Evolutionary conservation across 2,329 filamentous ascomycete species (phyloP), one percentile per base, ranked within the genome.

Genomic region (Arthrobotrys entomopaga): DNA sequence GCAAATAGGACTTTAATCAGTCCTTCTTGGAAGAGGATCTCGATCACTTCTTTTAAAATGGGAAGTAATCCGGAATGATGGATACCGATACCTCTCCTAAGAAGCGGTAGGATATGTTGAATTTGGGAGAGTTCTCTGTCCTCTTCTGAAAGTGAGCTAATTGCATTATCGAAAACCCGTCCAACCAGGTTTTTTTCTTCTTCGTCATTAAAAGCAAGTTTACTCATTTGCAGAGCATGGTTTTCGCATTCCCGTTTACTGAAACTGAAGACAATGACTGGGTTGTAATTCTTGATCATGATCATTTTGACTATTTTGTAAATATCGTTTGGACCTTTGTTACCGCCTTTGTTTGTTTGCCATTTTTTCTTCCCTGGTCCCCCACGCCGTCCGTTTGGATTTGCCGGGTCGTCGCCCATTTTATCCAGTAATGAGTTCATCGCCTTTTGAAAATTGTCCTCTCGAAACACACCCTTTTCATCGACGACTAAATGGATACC

Each of bases 251-350:
- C 94, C 77, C 94, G 87, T 84, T 99, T 99, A 86, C 93, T 97
- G 84, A 99, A 99, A 82, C 94, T 98, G 87, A 99, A 99, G 43
- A 99, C 93, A 80, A 99, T 99, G 79, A 98, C 95, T 0, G 95
- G 95, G 80, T 99, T 97, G 83, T 95, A 96, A 80, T 91, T 95
- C 84, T 93, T 97, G 83, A 92, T 87, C 90, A 99, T 96, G 78
- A 98, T 96, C 95, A 99, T 99, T 82, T 91, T 91, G 77, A 99
- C 91, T 79, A 99, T 97, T 85, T 97, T 98, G 84, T 92, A 93
- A 75, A 99, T 97, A 82, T 99, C 95, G 0, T 88, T 89, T 13
- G 88, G 78, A 2, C 78, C 78, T 48, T 87, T 86, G 63, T 85
- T 86, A n/a, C 91, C 91, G 57, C 93, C 93, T 82, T 96, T 97